A percentile compares a stretch with the other conserved stretches of the same genome.
phyloP scores from a whole-genome alignment of 2,329 filamentous ascomycete species.

The Coleophoma eucalyptorum region DNA sequence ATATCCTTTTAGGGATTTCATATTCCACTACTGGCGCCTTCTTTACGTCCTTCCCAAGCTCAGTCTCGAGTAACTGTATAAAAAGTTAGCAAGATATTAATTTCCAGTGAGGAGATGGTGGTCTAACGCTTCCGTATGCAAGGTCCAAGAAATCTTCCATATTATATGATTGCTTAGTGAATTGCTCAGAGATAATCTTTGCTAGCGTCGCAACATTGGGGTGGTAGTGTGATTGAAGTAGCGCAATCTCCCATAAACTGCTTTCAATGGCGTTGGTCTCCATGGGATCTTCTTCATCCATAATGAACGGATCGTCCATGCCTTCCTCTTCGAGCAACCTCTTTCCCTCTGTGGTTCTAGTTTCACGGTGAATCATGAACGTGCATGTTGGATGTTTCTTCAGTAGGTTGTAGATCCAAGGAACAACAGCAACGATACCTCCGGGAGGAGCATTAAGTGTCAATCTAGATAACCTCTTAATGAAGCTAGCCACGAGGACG shows the following conservation, averaged over 20 bases:
- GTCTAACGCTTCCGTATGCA: conserved; percentile 74
- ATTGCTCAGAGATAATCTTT: conserved; percentile 93
- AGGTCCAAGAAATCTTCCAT: conserved; percentile 98
- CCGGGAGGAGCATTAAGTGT: conserved; percentile 85
- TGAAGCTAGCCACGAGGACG: conserved; percentile 86
- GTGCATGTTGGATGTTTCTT: conserved; percentile 86
- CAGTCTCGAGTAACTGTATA: conserved; percentile 75
- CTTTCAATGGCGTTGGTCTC: conserved; percentile 85
- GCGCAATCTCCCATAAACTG: conserved; percentile 91
- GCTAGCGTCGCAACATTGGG: conserved; percentile 93
- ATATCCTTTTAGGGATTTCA: conserved; percentile 65
- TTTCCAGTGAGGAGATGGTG: not conserved
- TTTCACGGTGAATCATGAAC: conserved; percentile 88
- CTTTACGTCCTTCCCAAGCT: conserved; percentile 78
- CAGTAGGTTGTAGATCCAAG: conserved; percentile 93
- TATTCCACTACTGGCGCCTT: conserved; percentile 88
- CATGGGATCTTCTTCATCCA: conserved; percentile 76
- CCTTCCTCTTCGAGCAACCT: conserved; percentile 57
- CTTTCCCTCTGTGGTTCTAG: conserved; percentile 53
- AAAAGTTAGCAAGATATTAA: too few species aligned
- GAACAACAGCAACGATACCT: conserved; percentile 83
- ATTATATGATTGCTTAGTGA: conserved; percentile 92
- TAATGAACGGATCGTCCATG: conserved; percentile 70
- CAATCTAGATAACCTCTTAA: conserved; percentile 86
- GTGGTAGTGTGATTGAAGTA: conserved; percentile 89